Conservation (phyloP, 2,329 filamentous ascomycete species). For the Hypoxylon sp. region DNA sequence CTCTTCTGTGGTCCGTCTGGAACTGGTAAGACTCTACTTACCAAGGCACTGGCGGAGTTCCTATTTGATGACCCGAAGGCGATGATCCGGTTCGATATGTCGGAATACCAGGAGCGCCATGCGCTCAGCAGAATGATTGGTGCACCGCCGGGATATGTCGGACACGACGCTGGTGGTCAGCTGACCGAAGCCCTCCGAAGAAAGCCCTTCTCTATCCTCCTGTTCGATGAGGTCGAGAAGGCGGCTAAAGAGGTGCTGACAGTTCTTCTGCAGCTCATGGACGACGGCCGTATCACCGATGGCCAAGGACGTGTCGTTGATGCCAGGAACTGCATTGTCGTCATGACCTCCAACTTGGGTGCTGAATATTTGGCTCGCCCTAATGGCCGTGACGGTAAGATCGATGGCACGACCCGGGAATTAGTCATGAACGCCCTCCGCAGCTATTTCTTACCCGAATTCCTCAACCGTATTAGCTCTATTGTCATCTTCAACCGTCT, state of each 20-base stretch:
- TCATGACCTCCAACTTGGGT: conserved; percentile 98
- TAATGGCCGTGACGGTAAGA: conserved; percentile 80
- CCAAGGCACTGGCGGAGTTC: conserved; percentile 97
- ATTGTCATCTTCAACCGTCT: conserved; percentile 99
- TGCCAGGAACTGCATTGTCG: conserved; percentile 97
- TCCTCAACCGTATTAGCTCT: conserved; percentile 96
- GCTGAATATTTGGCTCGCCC: conserved; percentile 91
- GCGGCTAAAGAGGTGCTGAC: conserved; percentile 97
- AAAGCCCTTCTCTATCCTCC: conserved; percentile 94
- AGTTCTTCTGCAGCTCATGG: conserved; percentile 98
- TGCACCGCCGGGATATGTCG: conserved; percentile 95
- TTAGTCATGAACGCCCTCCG: conserved; percentile 91
- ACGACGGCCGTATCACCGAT: conserved; percentile 97
- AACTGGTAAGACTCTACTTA: conserved; percentile 97
- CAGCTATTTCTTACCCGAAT: conserved; percentile 97
- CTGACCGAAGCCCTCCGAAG: conserved; percentile 94
- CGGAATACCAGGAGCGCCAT: conserved; percentile 98
- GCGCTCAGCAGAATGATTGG: conserved; percentile 97
- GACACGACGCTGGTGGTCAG: conserved; percentile 95
- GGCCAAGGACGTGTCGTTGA: conserved; percentile 96
- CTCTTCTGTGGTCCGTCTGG: conserved; percentile 98
- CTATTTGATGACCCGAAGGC: conserved; percentile 96
- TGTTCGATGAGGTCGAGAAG: conserved; percentile 99
- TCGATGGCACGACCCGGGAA: conserved; percentile 86
- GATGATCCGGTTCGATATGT: conserved; percentile 99